Evolutionary conservation across 2,329 filamentous ascomycete genomes (phyloP).

Genomic region (Aspergillus sp.): DNA sequence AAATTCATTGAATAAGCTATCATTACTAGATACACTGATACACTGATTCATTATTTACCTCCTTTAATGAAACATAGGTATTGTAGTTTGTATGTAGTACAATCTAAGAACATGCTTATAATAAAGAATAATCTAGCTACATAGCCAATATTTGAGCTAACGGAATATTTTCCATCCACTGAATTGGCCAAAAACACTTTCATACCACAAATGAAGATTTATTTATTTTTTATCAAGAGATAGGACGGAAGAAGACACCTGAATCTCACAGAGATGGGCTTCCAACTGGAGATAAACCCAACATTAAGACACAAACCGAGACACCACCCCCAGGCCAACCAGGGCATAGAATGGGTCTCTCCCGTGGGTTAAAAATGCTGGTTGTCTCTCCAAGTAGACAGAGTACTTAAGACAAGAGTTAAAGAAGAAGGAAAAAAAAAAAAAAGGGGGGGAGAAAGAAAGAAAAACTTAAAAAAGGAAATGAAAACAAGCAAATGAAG

Average conservation of each 20-base stretch:
- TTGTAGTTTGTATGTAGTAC: no score
- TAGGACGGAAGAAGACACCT: not conserved
- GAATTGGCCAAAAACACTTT: no score
- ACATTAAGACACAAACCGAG: slow-evolving; percentile 20
- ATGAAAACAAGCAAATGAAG: not conserved
- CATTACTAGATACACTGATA: no score
- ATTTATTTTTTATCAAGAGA: no score
- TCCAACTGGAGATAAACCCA: slow-evolving; percentile 18
- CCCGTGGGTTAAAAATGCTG: slow-evolving; percentile 12
- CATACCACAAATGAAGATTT: no score
- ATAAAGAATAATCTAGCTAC: no score
- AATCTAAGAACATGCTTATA: no score
- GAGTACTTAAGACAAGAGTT: slow-evolving; percentile 10
- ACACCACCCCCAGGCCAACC: slow-evolving; percentile 20
- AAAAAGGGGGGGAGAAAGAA: not conserved
- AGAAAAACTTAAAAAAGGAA: slow-evolving; percentile 1
- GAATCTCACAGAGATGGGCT: slow-evolving; percentile 10
- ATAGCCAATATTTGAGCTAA: no score
- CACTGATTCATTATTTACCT: no score
- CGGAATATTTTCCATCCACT: no score
- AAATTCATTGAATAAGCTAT: no score
- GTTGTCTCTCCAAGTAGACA: slow-evolving; percentile 15
- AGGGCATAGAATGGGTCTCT: slow-evolving; percentile 16
- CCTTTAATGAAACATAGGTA: no score
- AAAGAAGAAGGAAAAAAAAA: not conserved